Conservation (phyloP, 2,329 filamentous ascomycete species). For the Fusarium sp. region DNA sequence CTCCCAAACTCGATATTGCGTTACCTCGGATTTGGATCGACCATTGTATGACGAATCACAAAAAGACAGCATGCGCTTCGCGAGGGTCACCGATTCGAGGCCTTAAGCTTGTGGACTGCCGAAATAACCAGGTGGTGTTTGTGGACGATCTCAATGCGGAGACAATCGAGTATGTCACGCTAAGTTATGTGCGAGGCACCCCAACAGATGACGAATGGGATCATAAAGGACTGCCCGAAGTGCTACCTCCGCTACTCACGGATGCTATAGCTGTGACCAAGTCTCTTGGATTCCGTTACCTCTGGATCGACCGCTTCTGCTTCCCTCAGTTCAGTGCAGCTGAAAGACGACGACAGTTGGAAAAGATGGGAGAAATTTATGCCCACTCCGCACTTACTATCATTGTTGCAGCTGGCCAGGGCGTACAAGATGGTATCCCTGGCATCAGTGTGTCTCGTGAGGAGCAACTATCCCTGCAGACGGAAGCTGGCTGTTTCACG, state of each 20-base stretch:
- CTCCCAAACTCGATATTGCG: constrained; percentile 46
- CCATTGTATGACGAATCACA: constrained; percentile 50
- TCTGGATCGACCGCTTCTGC: constrained; percentile 55
- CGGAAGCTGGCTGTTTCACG: constrained; percentile 50
- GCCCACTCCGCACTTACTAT: constrained; percentile 50
- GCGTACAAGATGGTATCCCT: constrained; percentile 49
- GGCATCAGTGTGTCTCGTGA: constrained; percentile 51
- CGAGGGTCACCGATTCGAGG: constrained; percentile 40
- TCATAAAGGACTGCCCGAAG: constrained; percentile 39
- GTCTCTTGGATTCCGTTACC: constrained; percentile 51
- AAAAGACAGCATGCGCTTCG: constrained; percentile 38
- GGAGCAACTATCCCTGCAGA: constrained; percentile 52
- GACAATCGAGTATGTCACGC: constrained; percentile 48
- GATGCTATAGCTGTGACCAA: constrained; percentile 51
- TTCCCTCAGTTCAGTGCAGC: constrained; percentile 46
- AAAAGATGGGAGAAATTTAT: constrained; percentile 52
- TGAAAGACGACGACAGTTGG: constrained; percentile 47
- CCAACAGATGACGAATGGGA: constrained; percentile 34
- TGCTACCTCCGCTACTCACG: constrained; percentile 47
- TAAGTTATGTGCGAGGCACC: constrained; percentile 53
- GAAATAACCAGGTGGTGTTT: constrained; percentile 46
- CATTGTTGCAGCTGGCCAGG: constrained; percentile 51
- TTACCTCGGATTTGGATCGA: constrained; percentile 52
- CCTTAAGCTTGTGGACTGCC: constrained; percentile 51
- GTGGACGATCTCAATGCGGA: constrained; percentile 44